phyloP scores from a whole-genome alignment of 179 eudicot genomes.

The Silene noctiflora region DNA sequence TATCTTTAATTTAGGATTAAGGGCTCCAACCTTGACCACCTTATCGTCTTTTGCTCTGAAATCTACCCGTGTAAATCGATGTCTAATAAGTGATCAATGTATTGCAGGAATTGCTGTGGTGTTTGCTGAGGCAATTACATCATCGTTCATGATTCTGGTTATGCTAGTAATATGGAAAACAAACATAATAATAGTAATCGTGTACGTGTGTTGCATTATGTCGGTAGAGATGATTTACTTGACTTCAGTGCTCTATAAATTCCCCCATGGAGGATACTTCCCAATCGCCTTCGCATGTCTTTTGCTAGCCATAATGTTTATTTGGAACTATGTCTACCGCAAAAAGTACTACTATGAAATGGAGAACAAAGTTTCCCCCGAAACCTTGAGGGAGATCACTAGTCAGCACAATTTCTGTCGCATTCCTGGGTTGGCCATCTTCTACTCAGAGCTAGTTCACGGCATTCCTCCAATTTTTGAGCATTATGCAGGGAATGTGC shows the following conservation, averaged over 20 bases:
- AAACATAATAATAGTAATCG: slow-evolving; percentile 32
- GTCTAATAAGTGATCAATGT: not conserved
- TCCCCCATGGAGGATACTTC: slow-evolving; percentile 61
- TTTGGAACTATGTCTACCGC: slow-evolving; percentile 68
- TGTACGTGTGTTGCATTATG: slow-evolving; percentile 44
- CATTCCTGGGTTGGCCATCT: slow-evolving; percentile 58
- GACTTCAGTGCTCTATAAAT: slow-evolving; percentile 65
- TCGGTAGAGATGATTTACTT: slow-evolving; percentile 49
- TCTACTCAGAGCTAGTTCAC: slow-evolving; percentile 57
- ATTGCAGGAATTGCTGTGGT: slow-evolving; percentile 70
- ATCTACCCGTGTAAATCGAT: not conserved
- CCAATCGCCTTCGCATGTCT: slow-evolving; percentile 53
- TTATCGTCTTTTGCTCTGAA: too few species aligned
- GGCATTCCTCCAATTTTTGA: slow-evolving; percentile 80
- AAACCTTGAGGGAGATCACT: slow-evolving; percentile 38
- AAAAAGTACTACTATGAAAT: slow-evolving; percentile 64
- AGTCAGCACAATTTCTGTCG: slow-evolving; percentile 25
- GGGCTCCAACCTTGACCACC: too few species aligned
- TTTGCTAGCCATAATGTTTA: slow-evolving; percentile 47
- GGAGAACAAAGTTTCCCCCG: slow-evolving; percentile 54
- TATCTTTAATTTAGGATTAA: too few species aligned
- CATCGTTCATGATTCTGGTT: slow-evolving; percentile 48
- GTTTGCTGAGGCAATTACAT: slow-evolving; percentile 71
- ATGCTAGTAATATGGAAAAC: slow-evolving; percentile 72
- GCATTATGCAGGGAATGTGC: slow-evolving; percentile 57